Base-by-base conservation (phyloP, 257 asterid genomes). In the Voacanga thouarsii region DNA sequence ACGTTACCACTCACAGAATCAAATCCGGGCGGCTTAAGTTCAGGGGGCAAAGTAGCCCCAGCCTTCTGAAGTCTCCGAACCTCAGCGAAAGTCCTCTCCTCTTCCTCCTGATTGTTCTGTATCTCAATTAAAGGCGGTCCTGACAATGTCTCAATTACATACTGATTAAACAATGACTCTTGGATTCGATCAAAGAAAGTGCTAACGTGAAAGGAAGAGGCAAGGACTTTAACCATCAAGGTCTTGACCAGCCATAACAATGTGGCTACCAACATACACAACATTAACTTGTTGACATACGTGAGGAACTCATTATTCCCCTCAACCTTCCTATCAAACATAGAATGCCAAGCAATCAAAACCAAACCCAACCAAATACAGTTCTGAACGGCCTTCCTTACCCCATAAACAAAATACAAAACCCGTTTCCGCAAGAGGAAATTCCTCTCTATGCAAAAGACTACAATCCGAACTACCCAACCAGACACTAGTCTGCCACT, bases 181-280 rank as follows among this genome's bases (percentile, higher is more conserved):
- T 95, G 98, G 43, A 95, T 95, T 37, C 99, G 90, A 47, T 95
- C 98, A 49, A 95, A 95, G 85, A 93, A 95, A 0, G 97, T 89
- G 85, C 98, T 95, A 23, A 95, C 99, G n/a, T 95, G 99, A 72
- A 95, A 95, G 0, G 98, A 95, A 12, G 99, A 93, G 1, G 99
- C 97, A 0, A 93, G 89, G 21, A 96, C 96, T 80, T 93, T 93
- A 47, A 96, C 97, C 94, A 96, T 92, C 9, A 96, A 91, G 0
- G 99, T 96, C 90, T 96, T 96, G 37, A 86, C 89, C 57, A 96
- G 19, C 99, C 97, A 96, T 7, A 93, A 80, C 75, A 87, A 56
- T 6, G 94, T 85, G 15, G 97, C 97, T 1, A 92, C 85, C 21
- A 96, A 43, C 96, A 96, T 84, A 49, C 98, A 92, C 19, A 92